These are phyloP conservation scores for Bonnemaisonia californica DNA, from an alignment of 31 red algal genomes.

Conservation along the genomic window DNA sequence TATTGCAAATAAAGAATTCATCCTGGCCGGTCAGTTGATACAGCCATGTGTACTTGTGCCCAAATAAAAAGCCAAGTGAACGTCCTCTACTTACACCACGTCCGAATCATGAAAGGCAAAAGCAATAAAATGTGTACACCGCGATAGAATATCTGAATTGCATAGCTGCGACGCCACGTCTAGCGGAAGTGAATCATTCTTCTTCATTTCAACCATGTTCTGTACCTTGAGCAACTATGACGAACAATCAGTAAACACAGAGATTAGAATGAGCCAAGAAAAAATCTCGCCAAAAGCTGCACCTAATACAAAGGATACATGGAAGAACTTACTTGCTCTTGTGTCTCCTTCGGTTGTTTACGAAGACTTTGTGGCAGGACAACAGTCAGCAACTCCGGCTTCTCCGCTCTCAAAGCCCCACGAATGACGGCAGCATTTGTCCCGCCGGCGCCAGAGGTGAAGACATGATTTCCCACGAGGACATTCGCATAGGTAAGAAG, in stretches of 20 bases:
- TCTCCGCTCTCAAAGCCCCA: slow-evolving; percentile 95
- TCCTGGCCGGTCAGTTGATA: not conserved
- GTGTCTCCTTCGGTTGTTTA: slow-evolving; percentile 87
- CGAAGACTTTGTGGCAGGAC: slow-evolving; percentile 92
- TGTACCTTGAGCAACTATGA: slow-evolving; percentile 79
- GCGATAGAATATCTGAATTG: slow-evolving; percentile 94
- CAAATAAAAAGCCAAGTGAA: not conserved
- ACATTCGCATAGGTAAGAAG: slow-evolving; percentile 98
- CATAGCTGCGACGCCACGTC: slow-evolving; percentile 92
- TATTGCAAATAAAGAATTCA: not conserved
- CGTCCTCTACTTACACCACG: slow-evolving; percentile 82
- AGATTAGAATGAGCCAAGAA: not conserved
- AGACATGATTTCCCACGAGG: slow-evolving; percentile 97
- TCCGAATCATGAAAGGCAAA: slow-evolving; percentile 99
- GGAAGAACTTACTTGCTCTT: slow-evolving; percentile 78
- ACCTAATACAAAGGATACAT: too few species aligned
- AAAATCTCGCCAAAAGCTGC: not conserved
- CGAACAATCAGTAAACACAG: not conserved
- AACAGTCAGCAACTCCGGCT: slow-evolving; percentile 92
- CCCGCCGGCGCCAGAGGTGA: slow-evolving; percentile 94
- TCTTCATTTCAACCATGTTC: slow-evolving; percentile 91
- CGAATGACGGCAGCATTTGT: slow-evolving; percentile 97
- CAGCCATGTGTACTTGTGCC: too few species aligned
- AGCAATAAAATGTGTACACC: slow-evolving; percentile 92
- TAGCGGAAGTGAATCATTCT: slow-evolving; percentile 96